Percentiles rank a stretch among this genome's conserved stretches.
phyloP scores from a whole-genome alignment of 2,329 filamentous ascomycete genomes.

The Thielaviopsis cerberus region DNA sequence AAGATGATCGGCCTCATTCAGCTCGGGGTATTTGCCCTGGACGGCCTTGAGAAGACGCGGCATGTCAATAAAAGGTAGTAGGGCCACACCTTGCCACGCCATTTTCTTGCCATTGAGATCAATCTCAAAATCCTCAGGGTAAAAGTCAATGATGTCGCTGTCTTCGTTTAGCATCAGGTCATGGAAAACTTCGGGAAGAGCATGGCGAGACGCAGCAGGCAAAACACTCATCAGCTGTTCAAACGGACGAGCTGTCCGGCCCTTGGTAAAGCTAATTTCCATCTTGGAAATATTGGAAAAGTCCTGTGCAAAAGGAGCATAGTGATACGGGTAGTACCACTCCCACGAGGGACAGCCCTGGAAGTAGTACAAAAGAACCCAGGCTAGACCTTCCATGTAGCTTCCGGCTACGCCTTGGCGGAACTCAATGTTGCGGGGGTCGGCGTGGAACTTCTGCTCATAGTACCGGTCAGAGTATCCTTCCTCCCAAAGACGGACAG shows the following conservation, averaged over 20 bases:
- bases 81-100: conserved; percentile 86
- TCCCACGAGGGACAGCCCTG: conserved; percentile 97
- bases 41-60: conserved; percentile 67
- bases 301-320: conserved; percentile 90
- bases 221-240: conserved; percentile 97
- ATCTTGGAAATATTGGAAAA: conserved; percentile 70
- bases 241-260: conserved; percentile 72
- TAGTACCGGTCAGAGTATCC: conserved; percentile 94
- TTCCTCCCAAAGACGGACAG: conserved; percentile 80
- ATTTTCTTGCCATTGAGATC: conserved; percentile 97
- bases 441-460: conserved; percentile 82
- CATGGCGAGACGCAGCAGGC: conserved; percentile 79
- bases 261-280: conserved; percentile 65
- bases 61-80: conserved; percentile 93
- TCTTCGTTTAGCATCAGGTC: conserved; percentile 73
- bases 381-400: conserved; percentile 89
- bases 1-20: conserved; percentile 56
- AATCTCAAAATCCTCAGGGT: conserved; percentile 80
- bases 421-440: conserved; percentile 65
- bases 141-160: conserved; percentile 92
- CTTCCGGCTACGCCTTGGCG: conserved; percentile 71
- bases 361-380: conserved; percentile 94
- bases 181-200: conserved; percentile 76
- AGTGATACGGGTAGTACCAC: conserved; percentile 98
- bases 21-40: conserved; percentile 58